Conservation (phyloP, 2,329 filamentous ascomycete species). For the Aureobasidium sp. region DNA sequence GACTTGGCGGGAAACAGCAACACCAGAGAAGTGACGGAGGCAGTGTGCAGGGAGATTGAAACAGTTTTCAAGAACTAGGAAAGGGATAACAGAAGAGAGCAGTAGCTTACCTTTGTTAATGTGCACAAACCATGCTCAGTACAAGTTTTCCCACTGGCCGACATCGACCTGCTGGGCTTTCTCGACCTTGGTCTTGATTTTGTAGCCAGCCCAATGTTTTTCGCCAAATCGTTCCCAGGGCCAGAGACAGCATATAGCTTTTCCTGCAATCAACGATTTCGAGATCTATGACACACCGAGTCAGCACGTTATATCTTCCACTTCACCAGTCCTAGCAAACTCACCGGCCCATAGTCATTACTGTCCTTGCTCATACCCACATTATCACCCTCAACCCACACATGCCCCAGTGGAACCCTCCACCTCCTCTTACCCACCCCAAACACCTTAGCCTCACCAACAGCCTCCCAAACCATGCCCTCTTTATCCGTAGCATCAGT, state of each 20-base stretch:
- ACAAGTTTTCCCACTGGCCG: conserved; percentile 6
- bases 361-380: conserved; percentile 68
- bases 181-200: conserved; percentile 35
- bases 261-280: conserved; percentile 64
- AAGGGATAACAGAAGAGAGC: not conserved
- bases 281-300: conserved; percentile 42
- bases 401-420: conserved; percentile 69
- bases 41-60: conserved; percentile 46
- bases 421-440: conserved; percentile 30
- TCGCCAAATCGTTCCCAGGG: conserved; percentile 54
- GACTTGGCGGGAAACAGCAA: conserved; percentile 52
- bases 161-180: not conserved
- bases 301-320: not conserved
- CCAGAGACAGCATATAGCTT: conserved; percentile 63
- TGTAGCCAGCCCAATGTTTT: conserved; percentile 48
- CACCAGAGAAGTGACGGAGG: conserved; percentile 52
- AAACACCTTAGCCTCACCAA: conserved; percentile 1
- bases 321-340: conserved; percentile 1
- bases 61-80: conserved; percentile 28
- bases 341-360: conserved; percentile 73
- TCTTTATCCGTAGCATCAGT: conserved; percentile 19
- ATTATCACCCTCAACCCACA: conserved; percentile 94
- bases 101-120: not conserved
- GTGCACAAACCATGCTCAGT: not conserved
- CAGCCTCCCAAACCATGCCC: conserved; percentile 17